Conservation (phyloP, 2,329 filamentous ascomycete genomes). For the Polychaeton citri region DNA sequence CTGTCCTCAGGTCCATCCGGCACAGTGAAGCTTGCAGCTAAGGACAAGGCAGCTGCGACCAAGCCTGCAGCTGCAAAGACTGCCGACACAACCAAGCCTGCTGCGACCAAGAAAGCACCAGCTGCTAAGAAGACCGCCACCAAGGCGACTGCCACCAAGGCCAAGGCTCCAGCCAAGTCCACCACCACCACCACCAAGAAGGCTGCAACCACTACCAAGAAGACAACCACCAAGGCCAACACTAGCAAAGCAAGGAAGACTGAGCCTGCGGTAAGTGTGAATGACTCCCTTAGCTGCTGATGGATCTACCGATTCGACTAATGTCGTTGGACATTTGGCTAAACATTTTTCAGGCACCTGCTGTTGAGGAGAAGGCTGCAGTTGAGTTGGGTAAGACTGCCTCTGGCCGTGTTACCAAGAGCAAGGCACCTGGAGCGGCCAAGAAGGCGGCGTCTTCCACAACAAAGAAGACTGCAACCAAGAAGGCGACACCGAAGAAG, state of each 20-base stretch:
- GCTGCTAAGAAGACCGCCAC: slow-evolving; percentile 31
- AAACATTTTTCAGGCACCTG: slow-evolving; percentile 39
- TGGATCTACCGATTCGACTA: neutral
- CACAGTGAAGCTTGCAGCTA: slow-evolving; percentile 62
- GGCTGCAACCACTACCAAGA: slow-evolving; percentile 19
- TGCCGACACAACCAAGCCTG: slow-evolving; percentile 21
- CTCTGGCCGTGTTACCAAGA: slow-evolving; percentile 72
- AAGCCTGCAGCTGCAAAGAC: slow-evolving; percentile 22
- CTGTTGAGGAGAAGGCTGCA: slow-evolving; percentile 52
- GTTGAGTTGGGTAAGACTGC: slow-evolving; percentile 69
- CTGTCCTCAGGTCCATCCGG: slow-evolving; percentile 56
- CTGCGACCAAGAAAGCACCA: slow-evolving; percentile 1
- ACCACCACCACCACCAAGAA: slow-evolving; percentile 9
- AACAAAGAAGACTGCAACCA: slow-evolving; percentile 27
- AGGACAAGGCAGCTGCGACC: slow-evolving; percentile 22
- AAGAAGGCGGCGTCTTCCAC: slow-evolving; percentile 8
- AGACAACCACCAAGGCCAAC: slow-evolving; percentile 28
- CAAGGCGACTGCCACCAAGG: slow-evolving; percentile 23
- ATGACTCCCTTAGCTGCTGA: neutral
- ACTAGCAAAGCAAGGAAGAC: slow-evolving; percentile 33
- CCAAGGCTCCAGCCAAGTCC: slow-evolving; percentile 13
- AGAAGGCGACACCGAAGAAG: slow-evolving; percentile 33
- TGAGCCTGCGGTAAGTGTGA: slow-evolving; percentile 17
- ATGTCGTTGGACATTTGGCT: neutral
- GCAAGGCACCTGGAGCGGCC: slow-evolving; percentile 31